phyloP scores from a whole-genome alignment of 2,329 filamentous ascomycete genomes.

The Eutypella sp. region DNA sequence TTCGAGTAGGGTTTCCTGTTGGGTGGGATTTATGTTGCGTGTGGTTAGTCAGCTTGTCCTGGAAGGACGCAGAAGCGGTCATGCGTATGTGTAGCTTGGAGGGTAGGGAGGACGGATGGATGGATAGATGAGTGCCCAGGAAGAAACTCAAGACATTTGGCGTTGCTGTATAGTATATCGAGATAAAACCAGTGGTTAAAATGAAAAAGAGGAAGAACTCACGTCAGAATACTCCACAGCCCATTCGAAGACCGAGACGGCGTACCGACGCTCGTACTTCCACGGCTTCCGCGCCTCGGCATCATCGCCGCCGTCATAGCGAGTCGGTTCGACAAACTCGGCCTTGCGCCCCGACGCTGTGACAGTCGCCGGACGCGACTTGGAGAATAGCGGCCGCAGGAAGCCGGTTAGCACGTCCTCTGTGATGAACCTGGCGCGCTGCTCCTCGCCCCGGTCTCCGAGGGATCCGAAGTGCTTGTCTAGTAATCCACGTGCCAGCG shows the following conservation, averaged over 20 bases:
- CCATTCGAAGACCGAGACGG: constrained; percentile 58
- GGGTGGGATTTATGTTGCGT: neutral
- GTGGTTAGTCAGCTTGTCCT: too few species aligned
- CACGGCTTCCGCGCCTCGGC: constrained; percentile 47
- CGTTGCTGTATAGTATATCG: neutral
- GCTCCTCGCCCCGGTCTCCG: neutral
- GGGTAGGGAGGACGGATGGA: neutral
- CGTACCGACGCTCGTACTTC: constrained; percentile 50
- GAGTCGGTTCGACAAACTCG: constrained; percentile 36
- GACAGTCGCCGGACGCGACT: constrained; percentile 46
- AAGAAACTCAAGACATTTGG: constrained; percentile 1
- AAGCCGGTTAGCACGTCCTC: constrained; percentile 56
- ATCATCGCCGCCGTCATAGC: constrained; percentile 27
- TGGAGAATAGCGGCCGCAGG: constrained; percentile 63
- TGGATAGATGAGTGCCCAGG: neutral
- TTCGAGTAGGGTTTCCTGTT: constrained; percentile 39
- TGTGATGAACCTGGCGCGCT: constrained; percentile 36
- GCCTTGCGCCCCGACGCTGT: constrained; percentile 54
- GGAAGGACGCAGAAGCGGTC: constrained; percentile 6
- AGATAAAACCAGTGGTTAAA: constrained; percentile 1
- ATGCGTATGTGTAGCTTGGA: constrained; percentile 3
- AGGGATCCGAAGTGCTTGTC: constrained; percentile 6
- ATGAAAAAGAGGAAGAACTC: constrained; percentile 20
- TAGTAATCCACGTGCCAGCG: constrained; percentile 13
- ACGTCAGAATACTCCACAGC: constrained; percentile 47